Base-by-base conservation (phyloP, 306 rosid species). In the Leucaena leucocephala region DNA sequence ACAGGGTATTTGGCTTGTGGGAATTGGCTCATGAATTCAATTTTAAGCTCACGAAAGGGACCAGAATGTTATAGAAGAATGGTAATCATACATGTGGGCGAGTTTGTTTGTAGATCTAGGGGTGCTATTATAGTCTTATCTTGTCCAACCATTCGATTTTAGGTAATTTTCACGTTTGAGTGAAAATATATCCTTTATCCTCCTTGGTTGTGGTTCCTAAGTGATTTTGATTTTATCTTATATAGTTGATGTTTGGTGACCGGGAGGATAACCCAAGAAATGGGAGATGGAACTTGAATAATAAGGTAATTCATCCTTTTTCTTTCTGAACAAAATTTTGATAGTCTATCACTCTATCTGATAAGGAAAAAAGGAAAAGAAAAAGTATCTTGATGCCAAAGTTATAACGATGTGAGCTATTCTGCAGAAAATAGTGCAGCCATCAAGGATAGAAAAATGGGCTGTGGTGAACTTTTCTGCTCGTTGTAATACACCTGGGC, bases 271-370 rank as follows among this genome's bases (percentile, higher is more conserved):
- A 82, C 68, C 98, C 99, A 1, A 85, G 93, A 34, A 93, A 93
- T 81, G 99, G 99, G 10, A 83, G 95, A 54, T 96, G 99, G 99
- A 93, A 96, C 17, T 93, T 96, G 34, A 96, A 96, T 54, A 90
- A 89, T 8, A 96, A 96, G 96, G 98, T 96, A 72, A 19, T 48
- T 35, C 9, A 46, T 64, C 21, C 16, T n/a, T 62, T 34, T 55
- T 50, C 46, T 10, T 16, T 4, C 5, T 5, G 35, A 7, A 19
- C 1, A 58, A 21, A 40, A 3, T 9, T 45, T 61, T 38, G 21
- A 5, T 50, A n/a, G 39, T 63, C 22, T 17, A 4, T 49, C 27
- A n/a, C 39, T 63, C 22, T 17, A 4, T 49, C 27, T 35, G 44
- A 17, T 10, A 52, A n/a, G 4, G 2, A 55, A 72, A 6, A 36